These are phyloP conservation scores for Astrocystis sublimbata DNA, from an alignment of 495 filamentous ascomycete genomes.

Conservation along the genomic window DNA sequence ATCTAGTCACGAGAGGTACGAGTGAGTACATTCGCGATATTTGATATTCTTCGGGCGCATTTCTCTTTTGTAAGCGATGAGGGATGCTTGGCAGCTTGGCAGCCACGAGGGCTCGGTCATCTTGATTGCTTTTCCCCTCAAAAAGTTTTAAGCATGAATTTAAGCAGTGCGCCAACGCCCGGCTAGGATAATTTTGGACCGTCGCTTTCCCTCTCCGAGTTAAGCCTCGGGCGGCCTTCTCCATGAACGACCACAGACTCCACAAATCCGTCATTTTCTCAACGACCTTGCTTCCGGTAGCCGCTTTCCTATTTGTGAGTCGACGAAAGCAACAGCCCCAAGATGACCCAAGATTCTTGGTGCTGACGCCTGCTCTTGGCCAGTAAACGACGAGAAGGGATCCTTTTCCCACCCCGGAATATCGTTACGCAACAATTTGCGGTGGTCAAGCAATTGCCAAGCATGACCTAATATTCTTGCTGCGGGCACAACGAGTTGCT, in stretches of 20 bases:
- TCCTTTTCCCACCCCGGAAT: not conserved
- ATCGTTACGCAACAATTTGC: not conserved
- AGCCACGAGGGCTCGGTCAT: constrained; percentile 28
- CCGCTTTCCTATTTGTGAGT: constrained; percentile 15
- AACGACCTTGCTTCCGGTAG: constrained; percentile 1
- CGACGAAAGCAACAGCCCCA: not conserved
- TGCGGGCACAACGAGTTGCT: constrained; percentile 11
- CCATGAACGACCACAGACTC: constrained; percentile 10
- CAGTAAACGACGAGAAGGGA: constrained; percentile 9
- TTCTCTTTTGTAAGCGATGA: constrained; percentile 8
- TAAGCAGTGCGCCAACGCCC: constrained; percentile 35
- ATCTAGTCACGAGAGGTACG: too few species aligned
- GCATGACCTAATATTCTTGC: constrained; percentile 5
- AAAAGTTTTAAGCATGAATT: constrained; percentile 52
- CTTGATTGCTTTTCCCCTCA: constrained; percentile 9
- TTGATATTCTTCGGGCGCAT: constrained; percentile 11
- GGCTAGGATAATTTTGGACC: constrained; percentile 17
- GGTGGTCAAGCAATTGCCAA: constrained; percentile 12
- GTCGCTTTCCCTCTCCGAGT: constrained; percentile 7
- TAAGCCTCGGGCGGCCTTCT: constrained; percentile 11
- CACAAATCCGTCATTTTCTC: not conserved
- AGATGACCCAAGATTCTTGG: constrained; percentile 12
- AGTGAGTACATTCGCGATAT: constrained; percentile 8
- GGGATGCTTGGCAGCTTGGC: constrained; percentile 32
- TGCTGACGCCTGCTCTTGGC: constrained; percentile 15